These are phyloP conservation scores for Pythium grandisporangium DNA, from an alignment of 352 stramenopile species.

Conservation along the genomic window DNA sequence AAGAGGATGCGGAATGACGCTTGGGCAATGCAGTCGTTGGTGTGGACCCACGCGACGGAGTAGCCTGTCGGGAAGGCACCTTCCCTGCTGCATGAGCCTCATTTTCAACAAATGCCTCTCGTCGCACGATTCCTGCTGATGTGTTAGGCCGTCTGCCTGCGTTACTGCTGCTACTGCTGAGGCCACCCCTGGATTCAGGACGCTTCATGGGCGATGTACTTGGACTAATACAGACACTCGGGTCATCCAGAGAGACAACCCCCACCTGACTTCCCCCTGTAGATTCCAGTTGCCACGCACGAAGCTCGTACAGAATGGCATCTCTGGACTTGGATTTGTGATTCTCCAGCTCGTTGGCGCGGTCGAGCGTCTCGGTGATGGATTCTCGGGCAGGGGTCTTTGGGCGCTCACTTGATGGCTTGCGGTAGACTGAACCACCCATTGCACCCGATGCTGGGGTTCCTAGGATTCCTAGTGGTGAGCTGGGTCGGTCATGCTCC, in stretches of 20 bases:
- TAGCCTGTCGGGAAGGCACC: too few relatives aligned
- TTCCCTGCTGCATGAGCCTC: too few relatives aligned
- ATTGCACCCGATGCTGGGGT: background rate
- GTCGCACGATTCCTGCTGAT: slow-evolving; percentile 30
- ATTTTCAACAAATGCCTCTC: slow-evolving; percentile 52
- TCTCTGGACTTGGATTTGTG: slow-evolving; percentile 53
- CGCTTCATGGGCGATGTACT: slow-evolving; percentile 10
- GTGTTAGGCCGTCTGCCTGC: slow-evolving; percentile 35
- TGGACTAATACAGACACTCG: slow-evolving; percentile 9
- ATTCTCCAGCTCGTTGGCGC: slow-evolving; percentile 48
- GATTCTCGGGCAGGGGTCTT: slow-evolving; percentile 56
- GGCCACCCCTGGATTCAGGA: slow-evolving; percentile 3
- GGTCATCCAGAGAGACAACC: slow-evolving; percentile 15
- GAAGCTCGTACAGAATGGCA: slow-evolving; percentile 54
- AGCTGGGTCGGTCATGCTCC: slow-evolving; percentile 15
- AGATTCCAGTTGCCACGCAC: slow-evolving; percentile 56
- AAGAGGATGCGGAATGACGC: slow-evolving; percentile 5
- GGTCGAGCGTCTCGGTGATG: slow-evolving; percentile 73
- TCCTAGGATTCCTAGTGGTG: background rate
- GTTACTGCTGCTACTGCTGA: slow-evolving; percentile 1
- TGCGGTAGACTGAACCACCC: too few relatives aligned
- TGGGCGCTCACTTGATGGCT: slow-evolving; percentile 33
- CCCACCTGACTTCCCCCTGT: slow-evolving; percentile 24
- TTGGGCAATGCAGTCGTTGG: background rate
- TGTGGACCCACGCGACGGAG: too few relatives aligned